Evolutionary conservation across 1,139 yeast species (phyloP).

Genomic region (Candida glucosophila): DNA sequence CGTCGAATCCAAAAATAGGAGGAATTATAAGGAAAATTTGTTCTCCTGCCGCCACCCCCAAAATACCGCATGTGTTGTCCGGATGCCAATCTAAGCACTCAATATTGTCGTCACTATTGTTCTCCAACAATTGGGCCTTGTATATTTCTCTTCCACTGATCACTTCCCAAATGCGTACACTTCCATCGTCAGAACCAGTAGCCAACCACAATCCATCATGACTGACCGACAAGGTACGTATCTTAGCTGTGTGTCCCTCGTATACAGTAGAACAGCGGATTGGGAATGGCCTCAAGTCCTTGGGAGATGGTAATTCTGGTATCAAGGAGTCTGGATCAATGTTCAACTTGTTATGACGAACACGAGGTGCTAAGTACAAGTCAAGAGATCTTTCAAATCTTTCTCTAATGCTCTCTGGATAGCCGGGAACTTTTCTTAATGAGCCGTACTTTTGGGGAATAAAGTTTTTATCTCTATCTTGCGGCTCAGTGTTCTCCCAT

Average conservation of each 20-base stretch:
- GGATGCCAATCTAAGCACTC: constrained; percentile 93
- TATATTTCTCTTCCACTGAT: constrained; percentile 91
- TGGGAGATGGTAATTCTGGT: constrained; percentile 95
- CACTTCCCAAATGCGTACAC: constrained; percentile 94
- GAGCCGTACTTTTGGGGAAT: constrained; percentile 77
- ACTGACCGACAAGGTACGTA: constrained; percentile 76
- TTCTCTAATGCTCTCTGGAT: constrained; percentile 77
- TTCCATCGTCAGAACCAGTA: constrained; percentile 95
- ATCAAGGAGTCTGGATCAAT: constrained; percentile 94
- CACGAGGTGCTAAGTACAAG: constrained; percentile 92
- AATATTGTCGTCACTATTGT: constrained; percentile 64
- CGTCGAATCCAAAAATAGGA: constrained; percentile 81
- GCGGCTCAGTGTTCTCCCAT: constrained; percentile 68
- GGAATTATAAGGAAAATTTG: constrained; percentile 73
- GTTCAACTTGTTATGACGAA: constrained; percentile 80
- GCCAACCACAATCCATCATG: constrained; percentile 94
- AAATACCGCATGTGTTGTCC: constrained; percentile 55
- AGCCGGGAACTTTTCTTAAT: constrained; percentile 90
- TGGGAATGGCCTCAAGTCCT: constrained; percentile 97
- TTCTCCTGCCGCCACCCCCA: constrained; percentile 84
- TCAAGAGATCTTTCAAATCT: constrained; percentile 91
- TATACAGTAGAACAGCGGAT: constrained; percentile 78
- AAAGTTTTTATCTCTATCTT: constrained; percentile 72
- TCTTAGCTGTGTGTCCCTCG: constrained; percentile 75
- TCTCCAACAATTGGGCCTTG: constrained; percentile 46